Evolutionary conservation across 192 early-diverging fungal species (phyloP), one percentile per base, ranked within the genome.

Genomic region (Coemansia sp.): DNA sequence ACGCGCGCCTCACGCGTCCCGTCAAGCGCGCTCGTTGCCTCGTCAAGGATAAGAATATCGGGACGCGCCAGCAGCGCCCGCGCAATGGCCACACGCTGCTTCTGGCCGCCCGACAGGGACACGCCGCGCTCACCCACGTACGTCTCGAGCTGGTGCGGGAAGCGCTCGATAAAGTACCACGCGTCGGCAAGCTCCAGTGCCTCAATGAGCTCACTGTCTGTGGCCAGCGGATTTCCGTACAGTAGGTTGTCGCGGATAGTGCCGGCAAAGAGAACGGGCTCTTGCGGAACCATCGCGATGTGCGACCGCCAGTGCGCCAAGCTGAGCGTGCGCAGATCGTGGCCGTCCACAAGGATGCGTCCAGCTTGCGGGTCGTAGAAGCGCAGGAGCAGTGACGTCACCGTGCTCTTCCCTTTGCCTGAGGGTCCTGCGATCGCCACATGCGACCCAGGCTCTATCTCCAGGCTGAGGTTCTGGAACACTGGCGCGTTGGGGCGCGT

Each of bases 91-190:
- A 89, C 75, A 9, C 88, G 72, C 71, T 89, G 86, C 70, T 84
- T 79, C 72, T 89, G 85, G 34, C 89, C 88, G 59, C 85, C 85
- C 15, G 85, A 87, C 32, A 89, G 77, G 20, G 76, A 77, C 56
- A 81, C 78, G 25, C 85, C 85, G 53, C 91, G 90, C 65, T 95
- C 93, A 7, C 92, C 92, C 65, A 99, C 88, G 73, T 97, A 93
- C 17, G 97, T 98, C 35, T 87, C 79, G 76, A 97, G 92, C 19
- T 93, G 91, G 35, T 73, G 68, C 17, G 92, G 90, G 43, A 92
- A 82, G n/a, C 83, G 71, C 65, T 81, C 70, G 63, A 93, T 88
- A 73, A 93, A 93, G n/a, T 85, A 75, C 70, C 71, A 77, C 4
- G 81, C 81, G 15, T 81, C 70, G 22, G 81, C 73, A 62, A 48